Evolutionary conservation across 306 rosid genomes (phyloP).

Genomic region (Luffa aegyptiaca): DNA sequence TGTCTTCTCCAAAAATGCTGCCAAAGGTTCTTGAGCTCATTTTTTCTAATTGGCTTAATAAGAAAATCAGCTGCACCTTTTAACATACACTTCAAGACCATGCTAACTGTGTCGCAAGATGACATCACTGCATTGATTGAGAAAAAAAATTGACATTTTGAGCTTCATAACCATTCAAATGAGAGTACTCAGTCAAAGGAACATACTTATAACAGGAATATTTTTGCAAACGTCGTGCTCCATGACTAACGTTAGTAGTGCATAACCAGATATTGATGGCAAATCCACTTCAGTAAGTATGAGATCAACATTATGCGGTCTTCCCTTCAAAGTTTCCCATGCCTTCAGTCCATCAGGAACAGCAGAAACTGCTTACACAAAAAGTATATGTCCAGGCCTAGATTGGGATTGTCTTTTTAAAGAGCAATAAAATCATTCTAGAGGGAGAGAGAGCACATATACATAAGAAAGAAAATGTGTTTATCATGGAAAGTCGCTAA

Average conservation of each 20-base stretch:
- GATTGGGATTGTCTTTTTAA: not conserved
- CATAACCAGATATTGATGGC: conserved; percentile 68
- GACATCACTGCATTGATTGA: conserved; percentile 61
- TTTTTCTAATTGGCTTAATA: conserved; percentile 67
- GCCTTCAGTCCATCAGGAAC: conserved; percentile 66
- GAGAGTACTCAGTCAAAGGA: not conserved
- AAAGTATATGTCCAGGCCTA: not conserved
- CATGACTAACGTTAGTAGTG: conserved; percentile 59
- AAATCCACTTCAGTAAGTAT: conserved; percentile 64
- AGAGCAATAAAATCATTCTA: not conserved
- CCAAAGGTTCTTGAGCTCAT: conserved; percentile 68
- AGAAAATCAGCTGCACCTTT: conserved; percentile 77
- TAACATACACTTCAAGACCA: conserved; percentile 58
- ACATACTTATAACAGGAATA: conserved; percentile 74
- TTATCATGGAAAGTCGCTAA: no score
- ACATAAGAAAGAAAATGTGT: no score
- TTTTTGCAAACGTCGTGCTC: conserved; percentile 60
- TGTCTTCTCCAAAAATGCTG: conserved; percentile 82
- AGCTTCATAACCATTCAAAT: conserved; percentile 12
- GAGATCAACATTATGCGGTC: conserved; percentile 44
- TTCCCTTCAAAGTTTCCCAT: conserved; percentile 56
- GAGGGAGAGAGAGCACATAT: no score
- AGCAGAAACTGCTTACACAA: conserved; percentile 39
- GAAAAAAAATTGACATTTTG: conserved; percentile 11
- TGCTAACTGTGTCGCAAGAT: conserved; percentile 45